Conservation (phyloP, 805 yeast species). For the Kuraishia hungarica region DNA sequence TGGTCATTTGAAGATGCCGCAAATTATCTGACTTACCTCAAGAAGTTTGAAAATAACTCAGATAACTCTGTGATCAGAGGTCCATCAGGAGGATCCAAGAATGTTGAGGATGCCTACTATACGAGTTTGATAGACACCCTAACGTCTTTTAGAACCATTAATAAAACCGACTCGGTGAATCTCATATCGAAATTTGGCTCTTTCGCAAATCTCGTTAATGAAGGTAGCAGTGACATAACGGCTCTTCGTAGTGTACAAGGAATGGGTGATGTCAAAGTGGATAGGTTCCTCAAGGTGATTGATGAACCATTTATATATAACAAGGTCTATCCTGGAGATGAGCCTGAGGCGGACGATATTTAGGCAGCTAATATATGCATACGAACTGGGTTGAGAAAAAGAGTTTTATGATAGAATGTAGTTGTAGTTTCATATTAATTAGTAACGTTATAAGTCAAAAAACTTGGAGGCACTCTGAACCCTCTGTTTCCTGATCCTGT, state of each 20-base stretch:
- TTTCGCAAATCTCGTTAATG: slow-evolving; percentile 30
- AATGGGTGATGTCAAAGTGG: slow-evolving; percentile 37
- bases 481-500: background rate
- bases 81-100: slow-evolving; percentile 14
- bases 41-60: slow-evolving; percentile 23
- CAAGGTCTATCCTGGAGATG: slow-evolving; percentile 19
- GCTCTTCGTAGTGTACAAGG: slow-evolving; percentile 32
- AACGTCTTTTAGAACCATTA: slow-evolving; percentile 37
- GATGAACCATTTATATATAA: slow-evolving; percentile 44
- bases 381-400: background rate
- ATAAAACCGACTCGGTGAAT: slow-evolving; percentile 46
- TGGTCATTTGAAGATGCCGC: slow-evolving; percentile 53
- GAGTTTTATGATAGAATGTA: background rate
- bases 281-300: slow-evolving; percentile 29
- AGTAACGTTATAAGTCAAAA: background rate
- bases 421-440: background rate
- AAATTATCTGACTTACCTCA: slow-evolving; percentile 25
- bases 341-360: background rate
- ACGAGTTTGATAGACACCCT: slow-evolving; percentile 34
- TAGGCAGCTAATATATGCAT: background rate
- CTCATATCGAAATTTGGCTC: slow-evolving; percentile 40
- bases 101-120: slow-evolving; percentile 28
- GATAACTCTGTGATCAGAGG: slow-evolving; percentile 32
- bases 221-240: slow-evolving; percentile 15
- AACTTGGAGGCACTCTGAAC: background rate